Evolutionary conservation across 306 rosid species (phyloP).

Genomic region (Ormosia emarginata): DNA sequence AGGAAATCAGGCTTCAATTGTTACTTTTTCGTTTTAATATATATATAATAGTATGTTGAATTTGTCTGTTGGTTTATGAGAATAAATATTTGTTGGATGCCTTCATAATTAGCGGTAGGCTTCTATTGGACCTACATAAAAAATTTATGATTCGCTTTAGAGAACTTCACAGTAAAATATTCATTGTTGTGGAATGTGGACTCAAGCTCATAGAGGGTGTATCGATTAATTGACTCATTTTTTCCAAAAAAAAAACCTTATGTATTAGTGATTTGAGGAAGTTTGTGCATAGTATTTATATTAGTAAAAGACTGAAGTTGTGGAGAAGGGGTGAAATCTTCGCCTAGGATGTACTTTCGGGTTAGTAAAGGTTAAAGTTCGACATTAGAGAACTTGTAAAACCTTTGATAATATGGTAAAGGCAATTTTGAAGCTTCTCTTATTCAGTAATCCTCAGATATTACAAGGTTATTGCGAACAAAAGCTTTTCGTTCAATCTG

Average conservation of each 20-base stretch:
- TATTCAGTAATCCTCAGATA: background rate
- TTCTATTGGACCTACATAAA: background rate
- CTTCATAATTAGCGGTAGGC: background rate
- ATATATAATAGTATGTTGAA: background rate
- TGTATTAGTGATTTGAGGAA: background rate
- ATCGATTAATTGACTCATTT: background rate
- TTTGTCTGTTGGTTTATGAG: constrained; percentile 7
- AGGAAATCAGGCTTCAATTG: background rate
- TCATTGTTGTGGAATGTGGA: background rate
- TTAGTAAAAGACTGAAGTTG: background rate
- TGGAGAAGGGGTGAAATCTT: background rate
- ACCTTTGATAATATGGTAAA: background rate
- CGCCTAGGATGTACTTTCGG: background rate
- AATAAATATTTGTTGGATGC: background rate
- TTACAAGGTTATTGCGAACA: background rate
- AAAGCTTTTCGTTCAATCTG: no score
- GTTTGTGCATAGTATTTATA: background rate
- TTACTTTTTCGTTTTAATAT: background rate
- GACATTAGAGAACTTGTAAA: background rate
- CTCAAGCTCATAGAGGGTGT: background rate
- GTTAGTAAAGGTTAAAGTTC: background rate
- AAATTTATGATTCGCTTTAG: background rate
- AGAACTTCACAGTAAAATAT: background rate
- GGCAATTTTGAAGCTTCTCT: background rate
- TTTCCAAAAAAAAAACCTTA: background rate